Evolutionary conservation across 331 rosid genomes (phyloP), one percentile per base, ranked within the genome.

Genomic region (Pyracantha coccinea): DNA sequence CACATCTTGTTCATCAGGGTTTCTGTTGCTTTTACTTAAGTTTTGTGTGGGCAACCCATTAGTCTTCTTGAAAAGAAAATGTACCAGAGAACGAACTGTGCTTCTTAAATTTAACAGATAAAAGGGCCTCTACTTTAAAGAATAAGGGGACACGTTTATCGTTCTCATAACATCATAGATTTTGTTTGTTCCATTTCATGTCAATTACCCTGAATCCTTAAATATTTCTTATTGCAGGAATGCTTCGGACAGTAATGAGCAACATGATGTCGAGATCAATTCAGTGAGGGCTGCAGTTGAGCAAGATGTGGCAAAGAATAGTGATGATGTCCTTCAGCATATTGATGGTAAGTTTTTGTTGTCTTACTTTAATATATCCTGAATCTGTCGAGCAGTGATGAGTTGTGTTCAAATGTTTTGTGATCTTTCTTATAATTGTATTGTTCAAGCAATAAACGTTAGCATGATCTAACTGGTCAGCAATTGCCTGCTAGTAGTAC

Each of bases 301-400:
- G 83, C 84, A 90, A 79, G 97, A 92, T 47, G 94, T 89, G 73
- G 86, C 92, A 50, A 79, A 83, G 80, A 86, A 86, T 78, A 85
- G 75, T 12, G 86, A 89, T 52, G 92, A 80, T 78, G 23, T 85
- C 59, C 83, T 89, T 72, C 83, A 78, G 74, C 90, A 66, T 71
- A 81, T 90, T 66, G 92, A 85, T 75, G 75, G 99, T 95, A 68
- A 87, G 98, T 83, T 20, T 20, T 57, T 15, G 13, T 32, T 64
- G 13, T 65, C 52, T 12, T 33, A 2, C 6, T 11, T 10, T 19
- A 9, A 64, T 9, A 16, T 17, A 17, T 64, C 15, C 66, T 61
- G 66, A 14, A 27, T 61, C 66, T 61, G 0, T 60, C n/a, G 8
- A 60, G 66, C 66, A 1, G 17, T 11, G 20, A 60, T 60, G 66